Base-by-base conservation (phyloP, 202 grass and related monocot species). In the Panicum hallii region DNA sequence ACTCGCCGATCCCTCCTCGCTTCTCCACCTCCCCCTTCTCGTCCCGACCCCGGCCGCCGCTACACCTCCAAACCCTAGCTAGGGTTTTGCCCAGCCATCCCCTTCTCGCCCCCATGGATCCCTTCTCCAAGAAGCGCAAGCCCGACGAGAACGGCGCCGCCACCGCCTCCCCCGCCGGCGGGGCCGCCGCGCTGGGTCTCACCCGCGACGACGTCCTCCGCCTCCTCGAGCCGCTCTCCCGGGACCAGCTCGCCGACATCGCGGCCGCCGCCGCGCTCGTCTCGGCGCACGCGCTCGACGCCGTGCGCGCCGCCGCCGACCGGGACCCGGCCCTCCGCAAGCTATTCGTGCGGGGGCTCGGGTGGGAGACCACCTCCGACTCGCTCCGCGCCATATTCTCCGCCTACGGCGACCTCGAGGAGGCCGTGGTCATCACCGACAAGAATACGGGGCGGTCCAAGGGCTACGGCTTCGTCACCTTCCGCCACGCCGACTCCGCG, bases 381-480 rank as follows among this genome's bases (percentile, higher is more conserved):
- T 75, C 86, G 54, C 93, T 99, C 63, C 85, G 93, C 48, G 28
- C 88, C 56, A 88, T 97, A 68, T 99, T 99, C 88, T 88, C 97
- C 67, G 30, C 93, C 41, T 92, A 92, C 34, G 97, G 97, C 1
- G 91, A 94, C 68, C 81, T 99, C 46, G 97, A 99, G 50, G 97
- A 99, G 84, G 93, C 90, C 40, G 91, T 94, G 0, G 92, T 99
- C 75, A 97, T 99, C 84, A 83, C 88, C 68, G 97, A 99, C 79
- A 99, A 94, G 70, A 9, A 77, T 68, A 99, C 92, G 9, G 97
- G 93, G 11, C 90, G 88, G 64, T 94, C 93, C 54, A 99, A 97
- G 84, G 90, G 97, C n/a, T 99, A 99, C 36, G 97, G 97, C 0
- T 99, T 99, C 84, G 93, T 97, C 82, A 97, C 97, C 71, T 97